phyloP scores from a whole-genome alignment of 2,329 filamentous ascomycete species.

The Hirsutella minnesotensis region DNA sequence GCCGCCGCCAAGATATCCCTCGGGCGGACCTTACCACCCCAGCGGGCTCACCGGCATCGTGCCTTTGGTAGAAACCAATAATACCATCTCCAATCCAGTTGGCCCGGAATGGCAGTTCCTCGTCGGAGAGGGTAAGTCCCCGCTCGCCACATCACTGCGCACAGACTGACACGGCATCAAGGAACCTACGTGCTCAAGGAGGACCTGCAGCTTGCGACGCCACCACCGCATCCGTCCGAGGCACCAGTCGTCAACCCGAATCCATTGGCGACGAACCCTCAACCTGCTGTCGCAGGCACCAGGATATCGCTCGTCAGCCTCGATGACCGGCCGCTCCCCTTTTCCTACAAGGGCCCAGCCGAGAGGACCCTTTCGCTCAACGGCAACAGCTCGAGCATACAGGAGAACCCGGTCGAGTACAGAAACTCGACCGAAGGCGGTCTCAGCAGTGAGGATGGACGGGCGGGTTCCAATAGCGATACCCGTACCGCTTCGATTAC shows the following conservation, averaged over 20 bases:
- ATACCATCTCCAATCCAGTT: slow-evolving; percentile 67
- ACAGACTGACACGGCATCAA: slow-evolving; percentile 22
- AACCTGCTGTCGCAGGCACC: slow-evolving; percentile 74
- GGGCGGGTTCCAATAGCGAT: slow-evolving; percentile 41
- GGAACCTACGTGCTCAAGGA: slow-evolving; percentile 86
- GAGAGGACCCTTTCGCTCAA: slow-evolving; percentile 35
- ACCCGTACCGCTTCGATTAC: slow-evolving; percentile 27
- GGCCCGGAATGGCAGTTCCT: slow-evolving; percentile 82
- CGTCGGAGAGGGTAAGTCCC: slow-evolving; percentile 70
- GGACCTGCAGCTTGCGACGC: slow-evolving; percentile 83
- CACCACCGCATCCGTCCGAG: slow-evolving; percentile 91
- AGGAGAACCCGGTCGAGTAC: slow-evolving; percentile 49
- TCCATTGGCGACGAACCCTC: slow-evolving; percentile 73
- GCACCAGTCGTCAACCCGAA: slow-evolving; percentile 79
- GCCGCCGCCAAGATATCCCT: slow-evolving; percentile 74
- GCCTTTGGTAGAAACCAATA: slow-evolving; percentile 88
- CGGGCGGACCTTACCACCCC: slow-evolving; percentile 57
- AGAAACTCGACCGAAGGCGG: slow-evolving; percentile 49
- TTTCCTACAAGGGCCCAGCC: slow-evolving; percentile 42
- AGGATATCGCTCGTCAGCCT: slow-evolving; percentile 70
- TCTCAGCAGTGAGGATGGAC: slow-evolving; percentile 43
- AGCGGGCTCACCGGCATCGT: slow-evolving; percentile 55
- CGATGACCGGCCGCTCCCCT: slow-evolving; percentile 46
- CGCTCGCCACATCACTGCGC: neutral
- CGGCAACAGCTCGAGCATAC: slow-evolving; percentile 37